phyloP scores from a whole-genome alignment of 306 rosid species.

The Acacia crassicarpa region DNA sequence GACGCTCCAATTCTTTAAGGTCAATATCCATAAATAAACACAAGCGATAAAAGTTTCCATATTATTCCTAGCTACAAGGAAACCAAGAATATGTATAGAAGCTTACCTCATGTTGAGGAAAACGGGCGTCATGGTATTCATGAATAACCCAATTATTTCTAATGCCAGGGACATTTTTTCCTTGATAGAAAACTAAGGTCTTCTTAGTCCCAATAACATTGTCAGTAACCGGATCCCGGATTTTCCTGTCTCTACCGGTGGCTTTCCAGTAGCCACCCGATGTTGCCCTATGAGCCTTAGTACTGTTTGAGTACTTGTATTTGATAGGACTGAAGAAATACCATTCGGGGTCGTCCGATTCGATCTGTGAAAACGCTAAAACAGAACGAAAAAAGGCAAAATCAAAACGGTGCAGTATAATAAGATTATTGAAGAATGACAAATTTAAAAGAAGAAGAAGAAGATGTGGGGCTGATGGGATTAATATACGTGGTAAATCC shows the following conservation, averaged over 20 bases:
- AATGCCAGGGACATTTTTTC: slow-evolving; percentile 32
- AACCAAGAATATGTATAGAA: not conserved
- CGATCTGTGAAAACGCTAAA: slow-evolving; percentile 31
- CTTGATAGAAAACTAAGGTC: slow-evolving; percentile 52
- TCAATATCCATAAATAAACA: not conserved
- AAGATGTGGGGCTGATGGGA: not conserved
- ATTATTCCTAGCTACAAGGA: not conserved
- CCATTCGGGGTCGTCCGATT: slow-evolving; percentile 55
- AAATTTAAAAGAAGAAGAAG: not conserved
- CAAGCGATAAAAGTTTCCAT: not conserved
- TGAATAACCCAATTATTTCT: slow-evolving; percentile 67
- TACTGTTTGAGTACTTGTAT: slow-evolving; percentile 37
- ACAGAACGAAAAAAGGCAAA: too few species aligned
- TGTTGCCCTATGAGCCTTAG: slow-evolving; percentile 43
- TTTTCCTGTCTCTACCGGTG: slow-evolving; percentile 45
- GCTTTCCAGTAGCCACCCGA: slow-evolving; percentile 61
- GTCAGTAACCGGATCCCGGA: slow-evolving; percentile 28
- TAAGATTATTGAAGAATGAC: too few species aligned
- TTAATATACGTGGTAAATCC: not conserved
- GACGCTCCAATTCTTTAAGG: not conserved
- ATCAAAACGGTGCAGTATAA: too few species aligned
- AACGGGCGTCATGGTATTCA: slow-evolving; percentile 44
- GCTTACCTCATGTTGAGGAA: slow-evolving; percentile 35
- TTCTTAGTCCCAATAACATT: slow-evolving; percentile 56
- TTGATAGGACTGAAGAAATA: slow-evolving; percentile 50